Conservation (phyloP, 1,284 basidiomycete genomes). For the Rhodotorula sp. region DNA sequence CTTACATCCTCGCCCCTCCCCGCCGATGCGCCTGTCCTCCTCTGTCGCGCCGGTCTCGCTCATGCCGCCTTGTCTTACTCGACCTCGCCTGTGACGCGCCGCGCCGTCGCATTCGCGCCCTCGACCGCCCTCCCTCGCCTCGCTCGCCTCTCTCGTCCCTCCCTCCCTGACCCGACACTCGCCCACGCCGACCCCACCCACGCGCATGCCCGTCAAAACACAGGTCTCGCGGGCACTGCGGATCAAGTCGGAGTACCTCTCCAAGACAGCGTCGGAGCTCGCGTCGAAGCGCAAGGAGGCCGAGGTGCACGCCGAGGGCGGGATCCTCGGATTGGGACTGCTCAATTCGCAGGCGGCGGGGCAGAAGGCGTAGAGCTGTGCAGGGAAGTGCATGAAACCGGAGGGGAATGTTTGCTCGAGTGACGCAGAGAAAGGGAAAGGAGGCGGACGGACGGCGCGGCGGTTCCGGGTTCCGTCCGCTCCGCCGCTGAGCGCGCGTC, state of each 20-base stretch:
- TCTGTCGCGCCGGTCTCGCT: no score
- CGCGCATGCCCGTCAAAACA: no score
- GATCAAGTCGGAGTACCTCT: conserved; percentile 46
- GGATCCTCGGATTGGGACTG: conserved; percentile 36
- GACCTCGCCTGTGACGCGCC: no score
- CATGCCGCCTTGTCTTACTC: no score
- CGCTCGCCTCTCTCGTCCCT: neutral
- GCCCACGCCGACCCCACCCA: no score
- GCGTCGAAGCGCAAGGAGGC: conserved; percentile 41
- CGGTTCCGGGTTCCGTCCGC: no score
- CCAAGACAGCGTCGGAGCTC: conserved; percentile 41
- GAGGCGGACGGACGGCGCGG: no score
- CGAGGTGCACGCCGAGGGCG: conserved; percentile 28
- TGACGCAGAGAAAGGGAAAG: no score
- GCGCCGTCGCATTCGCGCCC: neutral
- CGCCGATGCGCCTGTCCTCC: no score
- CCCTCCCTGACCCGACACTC: neutral
- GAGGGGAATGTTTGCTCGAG: no score
- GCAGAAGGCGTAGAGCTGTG: neutral
- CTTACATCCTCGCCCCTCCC: no score
- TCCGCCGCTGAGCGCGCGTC: no score
- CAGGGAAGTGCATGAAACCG: neutral
- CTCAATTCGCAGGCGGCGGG: conserved; percentile 14
- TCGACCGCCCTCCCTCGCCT: neutral
- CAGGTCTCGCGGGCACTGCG: conserved; percentile 45